Evolutionary conservation across 345 rosid species (phyloP).

Genomic region (Carallia pectinifolia): DNA sequence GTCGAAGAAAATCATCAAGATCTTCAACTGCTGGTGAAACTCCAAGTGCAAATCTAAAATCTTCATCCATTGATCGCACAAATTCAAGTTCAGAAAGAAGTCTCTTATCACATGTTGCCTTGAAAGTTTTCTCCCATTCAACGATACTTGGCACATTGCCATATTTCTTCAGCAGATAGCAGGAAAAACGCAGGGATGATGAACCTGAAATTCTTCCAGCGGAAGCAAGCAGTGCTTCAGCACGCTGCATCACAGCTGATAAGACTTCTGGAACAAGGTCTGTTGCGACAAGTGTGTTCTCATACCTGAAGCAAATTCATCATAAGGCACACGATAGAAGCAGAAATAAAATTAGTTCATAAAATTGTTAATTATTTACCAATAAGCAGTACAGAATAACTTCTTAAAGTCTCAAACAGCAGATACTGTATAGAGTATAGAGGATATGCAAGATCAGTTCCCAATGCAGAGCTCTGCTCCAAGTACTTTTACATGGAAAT

Average conservation of each 20-base stretch:
- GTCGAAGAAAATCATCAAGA: slow-evolving; percentile 76
- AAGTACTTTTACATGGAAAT: too few species aligned
- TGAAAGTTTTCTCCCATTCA: slow-evolving; percentile 79
- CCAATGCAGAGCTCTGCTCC: too few species aligned
- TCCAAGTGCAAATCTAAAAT: slow-evolving; percentile 71
- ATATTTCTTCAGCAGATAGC: slow-evolving; percentile 75
- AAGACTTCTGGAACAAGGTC: slow-evolving; percentile 89
- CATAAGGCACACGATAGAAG: background rate
- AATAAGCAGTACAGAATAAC: background rate
- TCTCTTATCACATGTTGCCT: slow-evolving; percentile 67
- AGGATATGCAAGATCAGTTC: too few species aligned
- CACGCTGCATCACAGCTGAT: slow-evolving; percentile 58
- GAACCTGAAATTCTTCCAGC: slow-evolving; percentile 71
- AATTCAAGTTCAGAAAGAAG: slow-evolving; percentile 86
- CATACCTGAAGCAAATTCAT: slow-evolving; percentile 53
- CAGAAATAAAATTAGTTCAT: background rate
- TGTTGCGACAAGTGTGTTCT: slow-evolving; percentile 65
- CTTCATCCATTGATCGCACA: slow-evolving; percentile 60
- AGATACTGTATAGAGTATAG: background rate
- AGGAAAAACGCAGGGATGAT: slow-evolving; percentile 65
- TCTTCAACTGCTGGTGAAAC: slow-evolving; percentile 76
- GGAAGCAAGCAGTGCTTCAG: slow-evolving; percentile 53
- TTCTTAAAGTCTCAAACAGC: background rate
- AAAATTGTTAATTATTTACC: background rate
- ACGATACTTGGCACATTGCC: slow-evolving; percentile 65